Percentiles rank a stretch among this genome's conserved stretches.
phyloP scores from a whole-genome alignment of 2,329 filamentous ascomycete species.

The Chalaropsis ovoidea region DNA sequence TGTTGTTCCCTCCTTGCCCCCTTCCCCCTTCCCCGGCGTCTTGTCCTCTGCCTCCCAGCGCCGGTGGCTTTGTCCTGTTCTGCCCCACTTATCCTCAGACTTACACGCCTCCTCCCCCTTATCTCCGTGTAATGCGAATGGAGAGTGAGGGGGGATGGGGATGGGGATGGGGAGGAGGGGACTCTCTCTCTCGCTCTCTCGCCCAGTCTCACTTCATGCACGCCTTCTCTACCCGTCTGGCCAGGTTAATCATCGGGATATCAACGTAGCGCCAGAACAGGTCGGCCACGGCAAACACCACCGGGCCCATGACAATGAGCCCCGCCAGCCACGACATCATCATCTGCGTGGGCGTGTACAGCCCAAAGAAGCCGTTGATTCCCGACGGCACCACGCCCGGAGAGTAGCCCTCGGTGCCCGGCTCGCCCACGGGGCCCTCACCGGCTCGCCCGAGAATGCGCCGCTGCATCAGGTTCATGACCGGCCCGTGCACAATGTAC shows the following conservation, averaged over 20 bases:
- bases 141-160: background rate
- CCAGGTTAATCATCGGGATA: constrained; percentile 25
- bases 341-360: constrained; percentile 21
- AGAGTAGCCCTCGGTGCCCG: constrained; percentile 18
- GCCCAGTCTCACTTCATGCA: constrained; percentile 4
- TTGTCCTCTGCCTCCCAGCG: background rate
- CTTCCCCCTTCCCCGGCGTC: background rate
- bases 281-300: constrained; percentile 25
- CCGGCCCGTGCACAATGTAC: constrained; percentile 45
- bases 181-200: background rate
- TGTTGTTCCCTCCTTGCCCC: background rate
- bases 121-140: background rate
- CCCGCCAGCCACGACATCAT: constrained; percentile 25
- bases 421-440: constrained; percentile 21
- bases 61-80: background rate
- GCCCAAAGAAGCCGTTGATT: constrained; percentile 24
- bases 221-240: constrained; percentile 20
- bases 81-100: constrained; percentile 3
- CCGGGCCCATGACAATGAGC: constrained; percentile 23
- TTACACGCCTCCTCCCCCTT: background rate
- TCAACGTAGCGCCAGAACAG: constrained; percentile 25
- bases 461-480: constrained; percentile 24
- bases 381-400: constrained; percentile 18
- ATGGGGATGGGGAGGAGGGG: too few species aligned
- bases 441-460: constrained; percentile 17